A percentile compares a stretch with the other conserved stretches of the same genome.
Evolutionary conservation across 176 grass and related monocot species (phyloP).

Genomic region (Tillandsia fasciculata): DNA sequence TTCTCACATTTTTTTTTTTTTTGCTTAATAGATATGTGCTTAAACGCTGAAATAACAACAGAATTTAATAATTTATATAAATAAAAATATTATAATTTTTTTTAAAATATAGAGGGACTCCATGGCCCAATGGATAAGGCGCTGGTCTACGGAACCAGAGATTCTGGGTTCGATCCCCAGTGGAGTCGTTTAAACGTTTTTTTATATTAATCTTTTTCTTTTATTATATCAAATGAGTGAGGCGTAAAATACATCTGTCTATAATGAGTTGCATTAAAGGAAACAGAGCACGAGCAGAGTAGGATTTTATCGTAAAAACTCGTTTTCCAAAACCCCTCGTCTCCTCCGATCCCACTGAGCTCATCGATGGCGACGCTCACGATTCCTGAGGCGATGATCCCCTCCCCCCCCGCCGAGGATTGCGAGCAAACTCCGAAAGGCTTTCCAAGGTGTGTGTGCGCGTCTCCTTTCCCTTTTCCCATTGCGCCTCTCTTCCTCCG

Average conservation of each 20-base stretch:
- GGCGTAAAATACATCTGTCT: too few relatives aligned
- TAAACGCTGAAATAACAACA: too few relatives aligned
- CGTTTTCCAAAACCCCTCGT: too few relatives aligned
- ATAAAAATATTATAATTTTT: not conserved
- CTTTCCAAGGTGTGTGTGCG: constrained; percentile 55
- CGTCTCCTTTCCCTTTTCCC: not conserved
- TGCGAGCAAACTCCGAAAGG: constrained; percentile 76
- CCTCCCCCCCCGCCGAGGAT: constrained; percentile 56
- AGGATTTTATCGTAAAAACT: too few relatives aligned
- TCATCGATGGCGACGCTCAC: constrained; percentile 60
- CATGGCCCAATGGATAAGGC: constrained; percentile 43
- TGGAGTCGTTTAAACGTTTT: constrained; percentile 29
- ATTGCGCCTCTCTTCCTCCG: not conserved
- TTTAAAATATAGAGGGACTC: not conserved
- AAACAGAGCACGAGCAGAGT: too few relatives aligned
- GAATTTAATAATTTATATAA: not conserved
- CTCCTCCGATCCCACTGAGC: not conserved
- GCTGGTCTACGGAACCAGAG: constrained; percentile 50
- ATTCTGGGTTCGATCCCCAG: constrained; percentile 87
- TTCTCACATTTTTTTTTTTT: too few relatives aligned
- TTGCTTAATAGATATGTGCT: too few relatives aligned
- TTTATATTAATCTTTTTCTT: not conserved
- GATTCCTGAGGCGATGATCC: constrained; percentile 39
- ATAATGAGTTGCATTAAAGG: too few relatives aligned
- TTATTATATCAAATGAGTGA: too few relatives aligned